These are phyloP conservation scores for Exophiala sideris DNA, from an alignment of 2,329 filamentous ascomycete species.

Conservation along the genomic window DNA sequence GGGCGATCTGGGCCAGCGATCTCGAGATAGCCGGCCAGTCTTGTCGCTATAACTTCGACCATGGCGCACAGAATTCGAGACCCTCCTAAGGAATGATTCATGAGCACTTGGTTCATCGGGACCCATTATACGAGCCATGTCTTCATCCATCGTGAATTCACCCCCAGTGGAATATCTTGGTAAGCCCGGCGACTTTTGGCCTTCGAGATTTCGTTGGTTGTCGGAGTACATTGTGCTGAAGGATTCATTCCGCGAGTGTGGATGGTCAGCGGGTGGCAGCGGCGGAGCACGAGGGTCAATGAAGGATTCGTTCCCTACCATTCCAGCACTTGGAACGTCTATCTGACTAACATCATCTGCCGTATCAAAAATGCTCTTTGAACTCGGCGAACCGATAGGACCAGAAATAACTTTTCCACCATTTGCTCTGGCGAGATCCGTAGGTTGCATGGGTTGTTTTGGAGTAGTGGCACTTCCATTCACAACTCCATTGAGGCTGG, in stretches of 20 bases:
- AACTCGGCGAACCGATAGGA: constrained; percentile 41
- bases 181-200: constrained; percentile 62
- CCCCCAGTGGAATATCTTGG: constrained; percentile 72
- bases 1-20: constrained; percentile 69
- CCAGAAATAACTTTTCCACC: constrained; percentile 42
- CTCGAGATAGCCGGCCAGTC: constrained; percentile 56
- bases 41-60: constrained; percentile 79
- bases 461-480: constrained; percentile 21
- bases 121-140: constrained; percentile 83
- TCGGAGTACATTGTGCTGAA: constrained; percentile 42
- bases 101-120: constrained; percentile 64
- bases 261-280: constrained; percentile 46
- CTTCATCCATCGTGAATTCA: constrained; percentile 92
- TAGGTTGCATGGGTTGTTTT: constrained; percentile 4
- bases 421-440: constrained; percentile 34
- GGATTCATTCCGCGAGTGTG: constrained; percentile 47
- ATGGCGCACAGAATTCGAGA: constrained; percentile 92
- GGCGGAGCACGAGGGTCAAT: constrained; percentile 59
- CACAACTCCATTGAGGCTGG: constrained; percentile 36
- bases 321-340: constrained; percentile 28
- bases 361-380: constrained; percentile 41
- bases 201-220: constrained; percentile 36
- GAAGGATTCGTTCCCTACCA: constrained; percentile 51
- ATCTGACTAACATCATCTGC: constrained; percentile 27
- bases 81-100: constrained; percentile 77